A percentile compares a stretch with the other conserved stretches of the same genome.
Conservation (phyloP, 495 filamentous ascomycete species). For the Penicillium longicatenatum region DNA sequence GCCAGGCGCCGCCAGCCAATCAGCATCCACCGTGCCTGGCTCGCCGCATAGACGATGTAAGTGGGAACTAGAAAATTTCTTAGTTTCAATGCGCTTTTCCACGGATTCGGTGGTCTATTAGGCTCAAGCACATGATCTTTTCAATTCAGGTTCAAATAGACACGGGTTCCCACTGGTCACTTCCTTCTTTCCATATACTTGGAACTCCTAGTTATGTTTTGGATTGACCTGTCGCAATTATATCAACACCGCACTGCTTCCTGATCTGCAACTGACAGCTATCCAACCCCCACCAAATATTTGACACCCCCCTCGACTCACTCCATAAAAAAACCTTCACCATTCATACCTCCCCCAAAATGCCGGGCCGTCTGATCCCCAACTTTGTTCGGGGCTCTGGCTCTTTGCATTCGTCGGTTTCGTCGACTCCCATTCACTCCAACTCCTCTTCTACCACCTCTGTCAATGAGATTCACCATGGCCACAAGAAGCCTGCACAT, state of each 20-base stretch:
- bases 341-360: constrained; percentile 19
- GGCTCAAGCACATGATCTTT: constrained; percentile 29
- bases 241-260: constrained; percentile 33
- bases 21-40: constrained; percentile 18
- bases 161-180: constrained; percentile 3
- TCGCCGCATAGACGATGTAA: constrained; percentile 16
- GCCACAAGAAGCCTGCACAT: constrained; percentile 37
- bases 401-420: constrained; percentile 35
- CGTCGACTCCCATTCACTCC: constrained; percentile 42
- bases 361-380: constrained; percentile 52
- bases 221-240: constrained; percentile 23
- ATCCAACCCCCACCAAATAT: neutral
- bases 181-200: neutral
- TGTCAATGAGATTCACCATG: constrained; percentile 41
- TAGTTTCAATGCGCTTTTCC: constrained; percentile 19
- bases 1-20: constrained; percentile 15
- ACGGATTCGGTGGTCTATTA: constrained; percentile 29
- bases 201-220: constrained; percentile 29
- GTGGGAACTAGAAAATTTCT: constrained; percentile 16
- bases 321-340: neutral
- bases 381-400: constrained; percentile 46
- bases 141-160: constrained; percentile 22
- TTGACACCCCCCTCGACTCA: neutral
- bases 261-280: constrained; percentile 14
- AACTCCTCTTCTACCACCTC: constrained; percentile 45